These are phyloP conservation scores for Boletus sp. DNA, from an alignment of 1,284 basidiomycete genomes.

Conservation along the genomic window DNA sequence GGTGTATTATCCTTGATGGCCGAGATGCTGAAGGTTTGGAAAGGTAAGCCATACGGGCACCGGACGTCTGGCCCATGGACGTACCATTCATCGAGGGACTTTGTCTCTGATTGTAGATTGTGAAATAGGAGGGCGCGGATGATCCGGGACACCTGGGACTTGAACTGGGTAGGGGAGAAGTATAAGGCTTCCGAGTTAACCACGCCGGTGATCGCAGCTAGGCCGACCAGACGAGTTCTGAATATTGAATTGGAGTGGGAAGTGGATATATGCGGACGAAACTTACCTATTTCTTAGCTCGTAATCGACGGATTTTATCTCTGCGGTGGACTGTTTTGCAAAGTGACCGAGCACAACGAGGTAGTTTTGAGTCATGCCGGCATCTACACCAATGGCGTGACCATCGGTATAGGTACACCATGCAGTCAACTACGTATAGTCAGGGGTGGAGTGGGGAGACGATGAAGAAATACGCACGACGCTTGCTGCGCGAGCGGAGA, in stretches of 20 bases:
- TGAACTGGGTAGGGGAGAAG: slow-evolving; percentile 72
- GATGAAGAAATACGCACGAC: slow-evolving; percentile 51
- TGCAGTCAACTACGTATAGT: slow-evolving; percentile 66
- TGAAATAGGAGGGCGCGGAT: slow-evolving; percentile 74
- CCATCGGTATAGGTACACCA: slow-evolving; percentile 94
- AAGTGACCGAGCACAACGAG: slow-evolving; percentile 68
- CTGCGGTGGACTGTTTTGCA: slow-evolving; percentile 53
- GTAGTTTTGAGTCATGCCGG: slow-evolving; percentile 67
- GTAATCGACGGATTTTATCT: slow-evolving; percentile 46
- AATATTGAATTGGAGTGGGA: not conserved
- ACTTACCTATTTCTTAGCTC: slow-evolving; percentile 67
- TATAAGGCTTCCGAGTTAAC: slow-evolving; percentile 85
- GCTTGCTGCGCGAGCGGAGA: slow-evolving; percentile 78
- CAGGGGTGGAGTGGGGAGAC: not conserved
- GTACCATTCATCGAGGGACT: slow-evolving; percentile 66
- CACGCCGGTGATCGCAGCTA: slow-evolving; percentile 79
- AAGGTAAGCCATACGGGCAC: not conserved
- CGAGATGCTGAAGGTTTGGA: slow-evolving; percentile 41
- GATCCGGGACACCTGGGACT: slow-evolving; percentile 67
- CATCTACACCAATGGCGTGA: slow-evolving; percentile 74
- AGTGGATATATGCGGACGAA: not conserved
- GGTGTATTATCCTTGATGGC: slow-evolving; percentile 64
- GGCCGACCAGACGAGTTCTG: slow-evolving; percentile 82
- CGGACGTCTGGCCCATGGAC: not conserved
- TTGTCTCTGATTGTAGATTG: slow-evolving; percentile 60